Percentiles rank a stretch among this genome's conserved stretches.
Evolutionary conservation across 2,329 filamentous ascomycete genomes (phyloP).

Genomic region (Aureobasidium sp.): DNA sequence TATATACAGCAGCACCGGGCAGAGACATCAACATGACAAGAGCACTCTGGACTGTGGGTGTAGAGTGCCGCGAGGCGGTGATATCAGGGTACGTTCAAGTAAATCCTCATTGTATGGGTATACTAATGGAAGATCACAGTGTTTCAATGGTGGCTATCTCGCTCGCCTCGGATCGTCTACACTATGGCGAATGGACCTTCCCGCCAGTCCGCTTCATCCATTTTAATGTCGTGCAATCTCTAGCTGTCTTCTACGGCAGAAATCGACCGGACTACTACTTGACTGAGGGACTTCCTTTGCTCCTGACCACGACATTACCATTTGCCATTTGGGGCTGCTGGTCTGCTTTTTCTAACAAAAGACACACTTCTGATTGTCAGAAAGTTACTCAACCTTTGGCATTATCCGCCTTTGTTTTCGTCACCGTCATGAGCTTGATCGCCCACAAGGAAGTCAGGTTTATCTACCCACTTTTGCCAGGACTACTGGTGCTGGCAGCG

Average conservation of each 20-base stretch:
- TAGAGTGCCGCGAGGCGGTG: constrained; percentile 6
- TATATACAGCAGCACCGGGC: not conserved
- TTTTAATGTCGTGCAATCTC: constrained; percentile 81
- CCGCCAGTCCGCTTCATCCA: constrained; percentile 80
- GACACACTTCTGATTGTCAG: not conserved
- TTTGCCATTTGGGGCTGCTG: constrained; percentile 63
- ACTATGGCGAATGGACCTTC: constrained; percentile 81
- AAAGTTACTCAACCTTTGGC: constrained; percentile 28
- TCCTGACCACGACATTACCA: constrained; percentile 75
- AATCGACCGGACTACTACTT: constrained; percentile 93
- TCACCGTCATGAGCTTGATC: constrained; percentile 69
- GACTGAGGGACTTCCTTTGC: constrained; percentile 78
- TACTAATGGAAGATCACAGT: not conserved
- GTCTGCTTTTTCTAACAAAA: constrained; percentile 30
- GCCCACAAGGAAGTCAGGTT: constrained; percentile 97
- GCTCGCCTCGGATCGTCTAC: constrained; percentile 62
- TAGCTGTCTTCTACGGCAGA: constrained; percentile 86
- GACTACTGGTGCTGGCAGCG: constrained; percentile 75
- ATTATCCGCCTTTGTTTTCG: constrained; percentile 49
- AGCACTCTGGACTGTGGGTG: not conserved
- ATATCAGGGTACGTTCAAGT: constrained; percentile 1
- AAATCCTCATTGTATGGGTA: too few species aligned
- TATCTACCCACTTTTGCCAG: constrained; percentile 83
- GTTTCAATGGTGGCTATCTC: constrained; percentile 55
- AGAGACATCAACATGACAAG: not conserved